Evolutionary conservation across 2,329 filamentous ascomycete genomes (phyloP).

Genomic region (Cryoendolithus antarcticus): DNA sequence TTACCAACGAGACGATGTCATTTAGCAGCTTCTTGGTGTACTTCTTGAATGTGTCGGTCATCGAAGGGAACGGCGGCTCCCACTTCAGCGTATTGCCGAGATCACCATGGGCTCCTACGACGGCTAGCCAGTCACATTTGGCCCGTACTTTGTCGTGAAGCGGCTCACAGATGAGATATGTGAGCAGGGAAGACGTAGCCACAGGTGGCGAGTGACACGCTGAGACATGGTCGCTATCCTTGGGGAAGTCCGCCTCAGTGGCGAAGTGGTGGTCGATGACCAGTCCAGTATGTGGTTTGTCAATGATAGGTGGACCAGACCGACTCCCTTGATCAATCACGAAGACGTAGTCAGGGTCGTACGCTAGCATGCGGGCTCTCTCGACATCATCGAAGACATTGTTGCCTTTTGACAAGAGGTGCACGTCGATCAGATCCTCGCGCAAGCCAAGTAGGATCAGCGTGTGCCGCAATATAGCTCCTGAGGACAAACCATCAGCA

Average conservation of each 20-base stretch:
- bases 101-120: slow-evolving; percentile 55
- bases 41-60: slow-evolving; percentile 46
- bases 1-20: slow-evolving; percentile 50
- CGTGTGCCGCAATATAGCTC: slow-evolving; percentile 50
- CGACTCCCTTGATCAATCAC: slow-evolving; percentile 55
- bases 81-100: slow-evolving; percentile 54
- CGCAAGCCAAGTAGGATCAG: slow-evolving; percentile 47
- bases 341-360: slow-evolving; percentile 46
- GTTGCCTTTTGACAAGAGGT: slow-evolving; percentile 48
- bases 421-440: slow-evolving; percentile 40
- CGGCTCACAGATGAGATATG: slow-evolving; percentile 49
- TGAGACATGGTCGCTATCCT: slow-evolving; percentile 43
- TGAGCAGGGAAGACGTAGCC: slow-evolving; percentile 51
- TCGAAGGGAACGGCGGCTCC: slow-evolving; percentile 54
- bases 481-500: slow-evolving; percentile 53
- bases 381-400: slow-evolving; percentile 46
- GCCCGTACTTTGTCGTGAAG: slow-evolving; percentile 40
- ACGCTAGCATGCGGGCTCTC: slow-evolving; percentile 37
- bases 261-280: slow-evolving; percentile 55
- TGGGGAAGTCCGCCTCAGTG: slow-evolving; percentile 45
- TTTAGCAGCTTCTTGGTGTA: slow-evolving; percentile 52
- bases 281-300: slow-evolving; percentile 38
- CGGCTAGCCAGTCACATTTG: slow-evolving; percentile 49
- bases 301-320: slow-evolving; percentile 41
- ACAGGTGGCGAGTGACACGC: slow-evolving; percentile 54